Conservation (phyloP, 108 stramenopile species). For the Conticribra weissflogii region DNA sequence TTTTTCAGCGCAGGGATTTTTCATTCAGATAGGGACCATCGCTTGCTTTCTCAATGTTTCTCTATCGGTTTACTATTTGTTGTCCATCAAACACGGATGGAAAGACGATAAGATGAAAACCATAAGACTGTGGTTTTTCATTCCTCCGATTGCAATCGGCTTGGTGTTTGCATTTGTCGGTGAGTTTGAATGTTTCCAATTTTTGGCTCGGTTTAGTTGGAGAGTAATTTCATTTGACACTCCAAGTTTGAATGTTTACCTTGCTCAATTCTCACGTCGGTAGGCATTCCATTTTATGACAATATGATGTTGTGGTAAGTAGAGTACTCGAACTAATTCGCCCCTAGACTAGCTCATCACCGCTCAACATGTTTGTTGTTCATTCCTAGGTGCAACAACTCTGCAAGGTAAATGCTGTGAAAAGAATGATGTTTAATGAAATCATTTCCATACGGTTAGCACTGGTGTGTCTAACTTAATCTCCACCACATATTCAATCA, state of each 20-base stretch:
- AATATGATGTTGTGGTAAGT: conserved; percentile 25
- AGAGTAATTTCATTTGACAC: not conserved
- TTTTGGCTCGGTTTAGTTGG: not conserved
- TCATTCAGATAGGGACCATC: conserved; percentile 39
- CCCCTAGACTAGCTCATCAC: no score
- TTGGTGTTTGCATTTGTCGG: conserved; percentile 15
- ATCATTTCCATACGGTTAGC: no score
- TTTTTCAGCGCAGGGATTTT: conserved; percentile 53
- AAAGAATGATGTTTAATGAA: no score
- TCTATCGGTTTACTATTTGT: conserved; percentile 47
- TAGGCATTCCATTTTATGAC: conserved; percentile 23
- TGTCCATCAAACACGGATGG: conserved; percentile 46
- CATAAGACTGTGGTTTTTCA: not conserved
- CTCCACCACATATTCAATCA: no score
- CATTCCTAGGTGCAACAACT: no score
- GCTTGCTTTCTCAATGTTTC: conserved; percentile 38
- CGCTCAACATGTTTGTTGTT: no score
- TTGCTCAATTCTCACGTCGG: not conserved
- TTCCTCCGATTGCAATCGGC: conserved; percentile 7
- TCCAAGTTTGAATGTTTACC: no score
- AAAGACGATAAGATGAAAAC: conserved; percentile 23
- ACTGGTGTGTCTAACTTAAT: no score
- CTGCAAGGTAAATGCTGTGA: no score
- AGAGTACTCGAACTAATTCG: no score
- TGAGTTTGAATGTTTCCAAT: no score